Evolutionary conservation across 23 red algal species (phyloP).

Genomic region (Cyanidiococcus yangmingshanensis): DNA sequence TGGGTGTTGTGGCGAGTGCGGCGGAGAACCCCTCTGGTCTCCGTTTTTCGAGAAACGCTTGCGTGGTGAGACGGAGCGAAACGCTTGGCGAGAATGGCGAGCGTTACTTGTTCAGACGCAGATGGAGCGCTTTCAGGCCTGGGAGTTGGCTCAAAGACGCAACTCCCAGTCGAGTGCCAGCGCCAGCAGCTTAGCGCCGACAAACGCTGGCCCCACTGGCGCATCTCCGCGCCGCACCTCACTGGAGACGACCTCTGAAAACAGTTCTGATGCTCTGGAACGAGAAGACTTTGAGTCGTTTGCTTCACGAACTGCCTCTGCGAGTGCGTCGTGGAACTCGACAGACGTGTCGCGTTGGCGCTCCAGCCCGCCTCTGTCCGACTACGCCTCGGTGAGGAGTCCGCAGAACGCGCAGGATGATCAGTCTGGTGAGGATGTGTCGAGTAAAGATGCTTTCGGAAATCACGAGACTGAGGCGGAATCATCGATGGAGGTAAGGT

Average conservation of each 20-base stretch:
- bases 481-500: too few species aligned
- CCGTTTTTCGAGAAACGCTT: neutral
- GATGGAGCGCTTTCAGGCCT: too few species aligned
- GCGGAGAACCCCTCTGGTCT: neutral
- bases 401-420: neutral
- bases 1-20: constrained; percentile 8
- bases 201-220: too few species aligned
- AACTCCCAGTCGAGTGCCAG: too few species aligned
- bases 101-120: neutral
- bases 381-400: neutral
- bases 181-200: too few species aligned
- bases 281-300: neutral
- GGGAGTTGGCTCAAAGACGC: too few species aligned
- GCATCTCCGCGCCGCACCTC: too few species aligned
- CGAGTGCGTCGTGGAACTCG: neutral
- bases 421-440: neutral
- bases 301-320: neutral
- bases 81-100: neutral
- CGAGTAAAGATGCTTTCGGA: neutral
- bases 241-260: too few species aligned
- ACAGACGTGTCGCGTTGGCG: neutral
- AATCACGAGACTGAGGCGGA: too few species aligned
- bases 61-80: neutral
- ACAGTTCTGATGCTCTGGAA: too few species aligned
- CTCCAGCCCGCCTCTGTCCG: neutral